Conservation (phyloP, 352 stramenopile genomes). For the Globisporangium perplexum region DNA sequence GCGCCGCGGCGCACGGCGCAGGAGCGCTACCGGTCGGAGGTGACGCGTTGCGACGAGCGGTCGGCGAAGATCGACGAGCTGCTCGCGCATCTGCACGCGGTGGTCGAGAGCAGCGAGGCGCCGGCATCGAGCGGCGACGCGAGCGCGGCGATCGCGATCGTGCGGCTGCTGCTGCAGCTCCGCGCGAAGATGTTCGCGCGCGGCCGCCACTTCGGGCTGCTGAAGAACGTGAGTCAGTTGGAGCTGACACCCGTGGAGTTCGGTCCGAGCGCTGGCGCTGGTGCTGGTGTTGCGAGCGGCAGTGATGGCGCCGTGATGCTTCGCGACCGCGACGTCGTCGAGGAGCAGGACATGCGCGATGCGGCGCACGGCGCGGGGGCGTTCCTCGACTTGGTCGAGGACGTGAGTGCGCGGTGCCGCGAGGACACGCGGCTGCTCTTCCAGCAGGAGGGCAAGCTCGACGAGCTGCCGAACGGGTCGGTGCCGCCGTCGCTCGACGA, state of each 20-base stretch:
- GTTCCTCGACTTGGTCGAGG: constrained; percentile 53
- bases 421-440: constrained; percentile 50
- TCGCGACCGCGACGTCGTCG: constrained; percentile 33
- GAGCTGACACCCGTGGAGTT: constrained; percentile 29
- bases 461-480: constrained; percentile 54
- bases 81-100: constrained; percentile 37
- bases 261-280: constrained; percentile 10
- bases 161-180: constrained; percentile 43
- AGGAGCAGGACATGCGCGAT: constrained; percentile 26
- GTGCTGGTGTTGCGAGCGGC: background rate
- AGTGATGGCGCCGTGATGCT: constrained; percentile 15
- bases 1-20: constrained; percentile 76
- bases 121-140: background rate
- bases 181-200: constrained; percentile 54
- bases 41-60: constrained; percentile 68
- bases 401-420: constrained; percentile 50
- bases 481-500: constrained; percentile 68
- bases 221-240: constrained; percentile 49
- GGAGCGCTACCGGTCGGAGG: constrained; percentile 79
- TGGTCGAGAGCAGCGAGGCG: constrained; percentile 22
- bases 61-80: constrained; percentile 61
- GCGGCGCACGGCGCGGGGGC: constrained; percentile 2
- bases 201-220: constrained; percentile 54
- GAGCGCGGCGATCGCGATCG: constrained; percentile 15
- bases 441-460: constrained; percentile 52